Evolutionary conservation across 257 asterid genomes (phyloP), one percentile per base, ranked within the genome.

Genomic region (Solanum tarijense): DNA sequence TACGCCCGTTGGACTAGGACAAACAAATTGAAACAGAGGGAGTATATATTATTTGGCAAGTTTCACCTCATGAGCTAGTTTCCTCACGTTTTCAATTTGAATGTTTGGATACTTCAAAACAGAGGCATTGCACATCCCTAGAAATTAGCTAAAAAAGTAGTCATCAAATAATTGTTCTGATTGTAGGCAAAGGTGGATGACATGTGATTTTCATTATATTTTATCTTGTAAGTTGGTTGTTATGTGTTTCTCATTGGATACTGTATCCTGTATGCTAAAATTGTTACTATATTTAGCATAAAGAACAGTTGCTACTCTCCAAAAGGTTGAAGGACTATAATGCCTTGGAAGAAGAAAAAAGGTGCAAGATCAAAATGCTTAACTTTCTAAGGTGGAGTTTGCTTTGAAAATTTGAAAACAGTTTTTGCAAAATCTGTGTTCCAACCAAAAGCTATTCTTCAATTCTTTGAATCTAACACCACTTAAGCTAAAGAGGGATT

Each of bases 1-100:
- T 5, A 12, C 0, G 5, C 4, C 34, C 5, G 2, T 12, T 0
- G 1, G 14, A 12, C 73, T 25, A 66, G 0, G 20, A 12, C 73
- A 0, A 66, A 66, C 73, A 66, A 66, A 66, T 27, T 66, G 34
- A 27, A 66, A 25, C 34, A 25, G 9, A 25, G 72, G 72, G 34
- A n/a, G 72, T 11, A 13, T n/a, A n/a, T 76, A 38, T 34, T 78
- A 35, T 75, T 75, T 39, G 21, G 55, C 29, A 75, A 75, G 83
- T 36, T 13, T n/a, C 32, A 75, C 55, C 2, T 38, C 32, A 36
- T 38, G 35, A 25, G 14, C 14, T 12, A 11, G 62, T 72, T 32
- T 72, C 41, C 43, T 72, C 79, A 9, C 8, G 43, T 8, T 72
- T 34, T 72, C 43, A 32, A 31, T 34, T 72, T 72, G 43, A 72